A percentile compares a stretch with the other conserved stretches of the same genome.
Evolutionary conservation across 1,139 yeast species (phyloP).

Genomic region (Lizanozyma gosingica): DNA sequence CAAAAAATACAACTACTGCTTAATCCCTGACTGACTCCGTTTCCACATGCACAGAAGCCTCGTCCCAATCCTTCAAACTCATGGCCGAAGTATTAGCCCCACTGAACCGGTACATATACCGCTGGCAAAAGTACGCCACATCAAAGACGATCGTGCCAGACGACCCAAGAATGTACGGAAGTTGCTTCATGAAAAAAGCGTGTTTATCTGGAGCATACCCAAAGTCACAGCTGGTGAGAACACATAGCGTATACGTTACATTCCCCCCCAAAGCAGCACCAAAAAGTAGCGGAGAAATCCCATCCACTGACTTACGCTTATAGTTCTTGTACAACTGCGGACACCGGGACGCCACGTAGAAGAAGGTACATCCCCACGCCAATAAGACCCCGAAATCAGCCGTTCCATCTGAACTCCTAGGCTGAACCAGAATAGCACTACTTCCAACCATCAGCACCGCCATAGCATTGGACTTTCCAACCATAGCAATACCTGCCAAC

Average conservation of each 20-base stretch:
- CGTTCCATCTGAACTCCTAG: constrained; percentile 1
- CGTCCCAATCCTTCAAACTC: constrained; percentile 19
- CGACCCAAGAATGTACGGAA: constrained; percentile 81
- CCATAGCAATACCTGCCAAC: neutral
- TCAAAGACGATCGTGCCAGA: constrained; percentile 83
- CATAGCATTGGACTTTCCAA: constrained; percentile 13
- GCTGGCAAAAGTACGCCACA: constrained; percentile 62
- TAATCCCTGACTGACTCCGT: too few relatives aligned
- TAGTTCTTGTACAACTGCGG: constrained; percentile 82
- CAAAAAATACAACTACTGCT: too few relatives aligned
- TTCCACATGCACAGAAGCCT: constrained; percentile 1
- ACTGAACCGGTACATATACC: constrained; percentile 24
- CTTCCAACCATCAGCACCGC: constrained; percentile 14
- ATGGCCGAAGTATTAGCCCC: constrained; percentile 20
- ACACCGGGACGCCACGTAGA: constrained; percentile 70
- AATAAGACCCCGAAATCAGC: constrained; percentile 38
- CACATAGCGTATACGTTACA: constrained; percentile 61
- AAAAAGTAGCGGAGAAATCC: constrained; percentile 72
- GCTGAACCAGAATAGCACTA: constrained; percentile 2
- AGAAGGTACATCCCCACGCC: constrained; percentile 76
- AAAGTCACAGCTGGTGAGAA: constrained; percentile 33
- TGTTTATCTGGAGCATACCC: constrained; percentile 22
- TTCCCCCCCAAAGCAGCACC: constrained; percentile 76
- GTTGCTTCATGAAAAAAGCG: constrained; percentile 53
- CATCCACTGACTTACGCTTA: constrained; percentile 70